Base-by-base conservation (phyloP, 495 filamentous ascomycete species). In the Pyronema domesticum region DNA sequence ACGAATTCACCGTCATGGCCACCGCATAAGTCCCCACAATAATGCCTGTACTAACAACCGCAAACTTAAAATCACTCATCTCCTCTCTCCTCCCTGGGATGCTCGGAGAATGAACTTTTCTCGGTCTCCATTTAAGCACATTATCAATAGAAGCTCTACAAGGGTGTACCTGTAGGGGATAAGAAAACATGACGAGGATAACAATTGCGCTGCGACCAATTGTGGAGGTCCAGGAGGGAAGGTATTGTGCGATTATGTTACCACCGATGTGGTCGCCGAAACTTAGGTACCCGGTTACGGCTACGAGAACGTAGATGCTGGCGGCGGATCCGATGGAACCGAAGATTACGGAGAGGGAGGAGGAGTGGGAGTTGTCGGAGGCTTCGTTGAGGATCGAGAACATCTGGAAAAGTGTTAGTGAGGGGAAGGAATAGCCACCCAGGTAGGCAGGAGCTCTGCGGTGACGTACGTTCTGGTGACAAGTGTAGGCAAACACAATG, bases 371-470 rank as follows among this genome's bases (percentile, higher is more conserved):
- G 65, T 87, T 88, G 67, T 94, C 81, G 51, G 73, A 69, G 60
- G 96, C 89, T 71, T 98, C 93, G 59, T 98, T 98, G 34, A 98
- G 70, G 57, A 98, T 89, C 0, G 93, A 94, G 64, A 98, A 98
- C 91, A 98, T 98, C 88, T 94, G 60, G 10, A 3, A 36, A 42
- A 0, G 8, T n/a, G 14, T 1, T 46, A 61, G 56, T 64, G 59
- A 53, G 42, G 10, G 39, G 8, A 30, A 30, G 5, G 23, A 30
- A 30, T 30, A 30, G 23, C 23, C 1, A 30, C 1, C 23, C 5
- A 30, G 0, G 3, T 11, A 3, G 7, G 6, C 10, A 44, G 10
- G 18, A 46, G 39, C 18, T 46, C 42, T 45, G 23, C 5, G 52
- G 36, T n/a, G 46, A 58, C 77, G 57, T 71, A 94, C 87, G 62